Evolutionary conservation across 2,329 filamentous ascomycete species (phyloP), one percentile per base, ranked within the genome.

Genomic region (Chaetomium globosum): DNA sequence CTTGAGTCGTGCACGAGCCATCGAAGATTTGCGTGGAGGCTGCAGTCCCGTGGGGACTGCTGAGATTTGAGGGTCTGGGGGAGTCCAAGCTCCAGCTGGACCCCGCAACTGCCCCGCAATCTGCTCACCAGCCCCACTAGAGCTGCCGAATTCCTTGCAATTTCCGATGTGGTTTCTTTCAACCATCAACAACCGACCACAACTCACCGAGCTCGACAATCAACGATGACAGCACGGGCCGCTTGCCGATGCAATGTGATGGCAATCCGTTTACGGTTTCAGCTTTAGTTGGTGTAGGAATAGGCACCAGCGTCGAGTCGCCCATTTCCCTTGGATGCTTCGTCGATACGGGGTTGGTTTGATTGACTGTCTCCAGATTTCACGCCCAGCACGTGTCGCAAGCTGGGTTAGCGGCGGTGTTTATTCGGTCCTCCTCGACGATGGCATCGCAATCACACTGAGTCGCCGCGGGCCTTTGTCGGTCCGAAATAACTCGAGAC

Each of bases 71-170:
- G 39, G 39, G 39, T 43, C 39, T 6, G 16, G 39, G 39, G 39
- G 39, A 26, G 49, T 53, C 51, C 19, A 54, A 54, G 52, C 28
- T 54, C 16, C 52, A 30, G 3, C 28, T 8, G 23, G 12, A 54
- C 28, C 28, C 13, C 19, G 16, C 13, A 56, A 16, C 53, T 56
- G 16, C 53, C 53, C 53, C 53, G 53, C 53, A 39, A 56, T 7
- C 8, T 39, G 33, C 30, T 21, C 53, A 21, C n/a, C 19, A 16
- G 33, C 19, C 10, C 12, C n/a, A 16, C 31, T 21, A 21, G 12
- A 39, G 31, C 31, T 36, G 31, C 12, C 48, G 9, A 16, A 31
- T 54, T 7, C 59, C 51, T 59, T 52, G 62, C 57, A 64, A 51
- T 55, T 56, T 60, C 62, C 62, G 26, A 33, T 49, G 39, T 43